Percentiles rank a stretch among this genome's conserved stretches.
Evolutionary conservation across 2,329 filamentous ascomycete genomes (phyloP).

Genomic region (Dothiorella sarmentorum): DNA sequence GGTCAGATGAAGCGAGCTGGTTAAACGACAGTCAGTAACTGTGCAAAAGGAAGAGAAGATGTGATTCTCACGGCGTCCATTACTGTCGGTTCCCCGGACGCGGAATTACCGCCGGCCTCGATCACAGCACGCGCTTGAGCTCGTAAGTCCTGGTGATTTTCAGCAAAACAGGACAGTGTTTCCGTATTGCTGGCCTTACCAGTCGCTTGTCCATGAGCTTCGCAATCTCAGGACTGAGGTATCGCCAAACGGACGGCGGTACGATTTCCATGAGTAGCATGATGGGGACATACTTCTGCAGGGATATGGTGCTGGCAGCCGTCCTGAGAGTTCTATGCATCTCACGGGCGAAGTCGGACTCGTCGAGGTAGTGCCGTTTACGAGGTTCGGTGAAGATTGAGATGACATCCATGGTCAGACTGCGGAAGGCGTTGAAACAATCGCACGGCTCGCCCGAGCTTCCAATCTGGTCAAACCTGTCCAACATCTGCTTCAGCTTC

Average conservation of each 20-base stretch:
- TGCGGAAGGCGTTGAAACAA: conserved; percentile 21
- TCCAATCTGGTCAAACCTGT: conserved; percentile 16
- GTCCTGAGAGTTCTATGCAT: conserved; percentile 18
- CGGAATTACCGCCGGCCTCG: neutral
- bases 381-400: conserved; percentile 21
- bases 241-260: neutral
- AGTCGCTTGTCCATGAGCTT: neutral
- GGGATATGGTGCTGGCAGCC: conserved; percentile 13
- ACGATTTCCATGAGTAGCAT: conserved; percentile 31
- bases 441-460: conserved; percentile 11
- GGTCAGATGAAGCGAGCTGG: conserved; percentile 27
- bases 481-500: conserved; percentile 18
- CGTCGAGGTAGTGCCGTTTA: conserved; percentile 17
- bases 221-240: neutral
- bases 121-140: neutral
- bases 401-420: conserved; percentile 21
- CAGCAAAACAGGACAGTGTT: neutral
- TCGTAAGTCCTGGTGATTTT: neutral
- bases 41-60: no score
- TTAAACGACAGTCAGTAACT: neutral
- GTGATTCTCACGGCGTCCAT: neutral
- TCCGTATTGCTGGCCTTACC: neutral
- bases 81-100: neutral
- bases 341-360: conserved; percentile 19
- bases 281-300: conserved; percentile 20